Base-by-base conservation (phyloP, 2,329 filamentous ascomycete genomes). In the Exserohilum turcica region DNA sequence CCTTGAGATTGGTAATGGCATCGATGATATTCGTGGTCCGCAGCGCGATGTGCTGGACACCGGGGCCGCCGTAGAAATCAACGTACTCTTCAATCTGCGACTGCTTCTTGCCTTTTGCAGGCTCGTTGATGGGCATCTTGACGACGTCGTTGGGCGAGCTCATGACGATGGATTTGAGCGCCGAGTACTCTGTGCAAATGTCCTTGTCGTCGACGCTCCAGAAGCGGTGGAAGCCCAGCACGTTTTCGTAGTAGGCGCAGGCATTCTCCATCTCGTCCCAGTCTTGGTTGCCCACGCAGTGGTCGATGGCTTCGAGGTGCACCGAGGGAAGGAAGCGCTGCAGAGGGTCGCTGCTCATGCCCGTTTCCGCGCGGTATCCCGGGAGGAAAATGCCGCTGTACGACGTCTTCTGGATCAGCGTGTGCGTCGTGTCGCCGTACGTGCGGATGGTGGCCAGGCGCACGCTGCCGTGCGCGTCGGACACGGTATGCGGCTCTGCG, bases 111-210 rank as follows among this genome's bases (percentile, higher is more conserved):
- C 92, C 93, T 1, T 84, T 80, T 0, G 93, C 93, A 1, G 93
- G 93, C 78, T 97, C 92, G 80, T 97, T 97, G 83, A 97, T 96
- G 67, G 93, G 93, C 92, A 97, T 97, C 79, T 97, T 97, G 76
- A 97, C 91, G 4, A 89, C 75, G 52, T 93, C 89, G 78, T 92
- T 91, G 55, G 86, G 86, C 4, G 87, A 91, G 36, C 89, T 85
- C 92, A 97, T 96, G 71, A 97, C 93, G 68, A 97, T 87, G 68
- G 86, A 90, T 77, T 88, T 91, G 42, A 97, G 82, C 8, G 93
- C 92, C 1, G 88, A 92, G 82, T 91, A 97, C 72, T 96, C 92
- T 62, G 90, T 96, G 82, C 86, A 91, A 77, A 97, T 95, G 73
- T 95, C 86, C 64, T 86, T 89, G 80, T 97, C 93, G 75, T 97